Evolutionary conservation across 208 protist species (phyloP).

Genomic region (Acanthamoeba castellanii): DNA sequence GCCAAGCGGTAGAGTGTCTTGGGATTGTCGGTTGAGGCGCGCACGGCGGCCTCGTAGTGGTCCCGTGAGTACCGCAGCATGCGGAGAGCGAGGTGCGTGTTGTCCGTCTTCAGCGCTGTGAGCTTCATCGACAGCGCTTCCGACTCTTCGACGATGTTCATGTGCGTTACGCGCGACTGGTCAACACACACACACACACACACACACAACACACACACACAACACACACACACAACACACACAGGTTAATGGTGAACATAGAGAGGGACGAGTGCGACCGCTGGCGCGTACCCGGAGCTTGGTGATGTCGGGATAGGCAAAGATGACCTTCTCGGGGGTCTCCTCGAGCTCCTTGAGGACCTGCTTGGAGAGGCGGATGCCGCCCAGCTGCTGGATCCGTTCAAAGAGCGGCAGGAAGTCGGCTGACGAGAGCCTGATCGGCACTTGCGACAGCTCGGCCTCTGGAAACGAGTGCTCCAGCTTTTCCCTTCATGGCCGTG

Average conservation of each 20-base stretch:
- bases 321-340: conserved; percentile 73
- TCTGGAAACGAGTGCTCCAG: conserved; percentile 25
- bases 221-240: too few species aligned
- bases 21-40: conserved; percentile 67
- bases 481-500: conserved; percentile 1
- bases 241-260: too few species aligned
- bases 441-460: background rate
- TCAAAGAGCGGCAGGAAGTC: conserved; percentile 65
- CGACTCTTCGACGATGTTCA: conserved; percentile 77
- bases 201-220: too few species aligned
- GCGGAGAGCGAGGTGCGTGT: conserved; percentile 71
- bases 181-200: background rate
- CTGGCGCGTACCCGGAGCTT: conserved; percentile 30
- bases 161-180: conserved; percentile 66
- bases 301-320: conserved; percentile 76
- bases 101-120: conserved; percentile 39
- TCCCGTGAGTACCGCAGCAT: conserved; percentile 70
- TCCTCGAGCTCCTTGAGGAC: conserved; percentile 70
- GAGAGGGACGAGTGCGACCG: too few species aligned
- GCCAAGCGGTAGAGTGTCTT: conserved; percentile 70
- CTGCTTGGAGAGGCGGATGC: conserved; percentile 72
- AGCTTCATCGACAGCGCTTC: conserved; percentile 71
- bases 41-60: conserved; percentile 72
- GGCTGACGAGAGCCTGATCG: conserved; percentile 1
- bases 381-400: conserved; percentile 65